Base-by-base conservation (phyloP, 441 rosid genomes). In the Gossypium lobatum region DNA sequence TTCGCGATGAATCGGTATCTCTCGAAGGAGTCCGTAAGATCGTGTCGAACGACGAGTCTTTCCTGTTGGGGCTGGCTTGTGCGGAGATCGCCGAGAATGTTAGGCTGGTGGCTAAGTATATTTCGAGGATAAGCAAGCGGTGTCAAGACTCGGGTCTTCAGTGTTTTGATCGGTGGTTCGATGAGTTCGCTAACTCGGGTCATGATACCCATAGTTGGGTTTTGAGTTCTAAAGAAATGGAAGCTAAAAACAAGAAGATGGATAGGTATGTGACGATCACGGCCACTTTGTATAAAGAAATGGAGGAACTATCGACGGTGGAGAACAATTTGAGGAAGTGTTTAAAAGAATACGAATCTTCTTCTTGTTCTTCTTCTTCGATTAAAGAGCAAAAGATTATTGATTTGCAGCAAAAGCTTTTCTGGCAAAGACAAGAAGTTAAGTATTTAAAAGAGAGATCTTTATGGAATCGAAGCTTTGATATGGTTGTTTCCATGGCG, bases 401-500 rank as follows among this genome's bases (percentile, higher is more conserved):
- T 13, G 97, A 89, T 82, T 85, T 93, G 10, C 93, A 84, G 10
- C 91, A 89, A 25, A 91, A 88, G 80, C 78, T 89, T 23, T 76
- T 76, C 74, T 87, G 92, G 86, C 97, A 90, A 73, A 84, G 80
- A 79, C 97, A 93, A 73, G 95, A 89, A 62, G 88, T 93, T 0
- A 93, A 90, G 89, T 84, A 80, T 77, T 62, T 95, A 1, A 89
- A 86, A 82, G 99, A 89, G 50, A 87, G 91, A 82, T 90, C 99
- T 54, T 73, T 91, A 0, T 95, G 99, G 98, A 86, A 73, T 75
- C 87, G 91, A 82, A 89, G 90, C 86, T 95, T 88, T 77, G 97
- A 95, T 74, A 75, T 81, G 0, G 87, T 83, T 6, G 86, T 86
- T 58, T 71, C 82, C 25, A 80, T 91, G 55, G 89, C 89, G 9